A percentile compares a stretch with the other conserved stretches of the same genome.
Conservation (phyloP, 306 rosid genomes). For the Oxytropis ochrocephala region DNA sequence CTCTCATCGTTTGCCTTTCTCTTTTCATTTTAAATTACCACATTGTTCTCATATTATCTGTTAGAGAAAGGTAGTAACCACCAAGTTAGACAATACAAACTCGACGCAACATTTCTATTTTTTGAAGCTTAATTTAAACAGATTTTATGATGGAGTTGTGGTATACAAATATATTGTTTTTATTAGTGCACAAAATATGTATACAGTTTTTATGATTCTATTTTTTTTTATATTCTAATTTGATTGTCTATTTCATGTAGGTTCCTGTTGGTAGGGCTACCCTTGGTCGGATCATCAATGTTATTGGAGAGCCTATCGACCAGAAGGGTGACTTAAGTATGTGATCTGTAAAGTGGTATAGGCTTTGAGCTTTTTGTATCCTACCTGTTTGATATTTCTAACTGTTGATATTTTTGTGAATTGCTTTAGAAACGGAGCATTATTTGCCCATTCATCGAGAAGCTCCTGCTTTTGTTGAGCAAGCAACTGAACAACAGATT, state of each 20-base stretch:
- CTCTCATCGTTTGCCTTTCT: too few species aligned
- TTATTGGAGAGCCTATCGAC: constrained; percentile 92
- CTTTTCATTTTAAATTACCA: too few species aligned
- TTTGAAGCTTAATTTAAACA: background rate
- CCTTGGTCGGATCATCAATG: constrained; percentile 94
- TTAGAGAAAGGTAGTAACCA: too few species aligned
- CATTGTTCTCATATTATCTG: too few species aligned
- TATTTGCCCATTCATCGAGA: constrained; percentile 89
- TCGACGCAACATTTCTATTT: too few species aligned
- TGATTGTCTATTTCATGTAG: constrained; percentile 22
- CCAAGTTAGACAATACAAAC: too few species aligned
- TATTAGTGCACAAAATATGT: background rate
- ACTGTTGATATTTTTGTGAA: constrained; percentile 7
- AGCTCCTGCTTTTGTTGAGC: constrained; percentile 93
- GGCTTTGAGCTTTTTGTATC: background rate
- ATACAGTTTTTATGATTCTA: background rate
- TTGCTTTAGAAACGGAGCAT: constrained; percentile 69
- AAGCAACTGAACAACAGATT: constrained; percentile 89
- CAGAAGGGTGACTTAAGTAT: constrained; percentile 73
- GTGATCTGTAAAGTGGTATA: constrained; percentile 2
- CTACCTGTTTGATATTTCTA: background rate
- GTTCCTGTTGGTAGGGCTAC: constrained; percentile 97
- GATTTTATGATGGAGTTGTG: too few species aligned
- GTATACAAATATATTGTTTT: background rate
- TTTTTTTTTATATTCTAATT: background rate